Conservation (phyloP, 768 basidiomycete genomes). For the Lactifluus pinguis region DNA sequence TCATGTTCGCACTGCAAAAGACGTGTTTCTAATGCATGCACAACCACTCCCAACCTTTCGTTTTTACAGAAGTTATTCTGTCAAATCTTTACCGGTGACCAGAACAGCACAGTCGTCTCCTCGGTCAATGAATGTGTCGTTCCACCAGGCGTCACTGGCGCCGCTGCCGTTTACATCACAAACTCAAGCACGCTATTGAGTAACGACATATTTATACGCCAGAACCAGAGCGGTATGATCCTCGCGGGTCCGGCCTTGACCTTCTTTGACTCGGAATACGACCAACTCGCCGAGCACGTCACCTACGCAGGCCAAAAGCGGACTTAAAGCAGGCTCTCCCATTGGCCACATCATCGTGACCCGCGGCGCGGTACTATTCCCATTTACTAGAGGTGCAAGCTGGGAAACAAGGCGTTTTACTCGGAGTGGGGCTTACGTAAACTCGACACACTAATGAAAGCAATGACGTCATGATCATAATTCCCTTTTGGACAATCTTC, state of each 20-base stretch:
- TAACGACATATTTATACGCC: slow-evolving; percentile 41
- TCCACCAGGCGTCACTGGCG: slow-evolving; percentile 60
- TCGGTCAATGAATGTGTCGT: slow-evolving; percentile 54
- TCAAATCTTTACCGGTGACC: slow-evolving; percentile 67
- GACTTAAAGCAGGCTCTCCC: no score
- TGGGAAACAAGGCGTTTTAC: no score
- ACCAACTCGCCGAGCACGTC: slow-evolving; percentile 35
- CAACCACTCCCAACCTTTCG: no score
- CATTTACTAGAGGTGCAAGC: no score
- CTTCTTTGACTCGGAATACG: slow-evolving; percentile 55
- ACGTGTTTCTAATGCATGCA: no score
- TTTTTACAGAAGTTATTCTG: slow-evolving; percentile 46
- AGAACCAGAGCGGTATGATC: slow-evolving; percentile 44
- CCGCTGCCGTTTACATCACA: slow-evolving; percentile 66
- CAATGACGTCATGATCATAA: no score
- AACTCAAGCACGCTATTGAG: slow-evolving; percentile 49
- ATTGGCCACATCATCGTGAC: no score
- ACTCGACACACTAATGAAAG: no score
- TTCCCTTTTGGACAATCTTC: no score
- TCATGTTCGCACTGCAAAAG: no score
- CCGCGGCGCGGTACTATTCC: no score
- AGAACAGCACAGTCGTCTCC: slow-evolving; percentile 44
- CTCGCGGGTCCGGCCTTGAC: slow-evolving; percentile 65
- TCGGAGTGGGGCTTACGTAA: no score
- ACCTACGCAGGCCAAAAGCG: slow-evolving; percentile 21